Conservation (phyloP, 257 asterid genomes). For the Apocynum venetum region DNA sequence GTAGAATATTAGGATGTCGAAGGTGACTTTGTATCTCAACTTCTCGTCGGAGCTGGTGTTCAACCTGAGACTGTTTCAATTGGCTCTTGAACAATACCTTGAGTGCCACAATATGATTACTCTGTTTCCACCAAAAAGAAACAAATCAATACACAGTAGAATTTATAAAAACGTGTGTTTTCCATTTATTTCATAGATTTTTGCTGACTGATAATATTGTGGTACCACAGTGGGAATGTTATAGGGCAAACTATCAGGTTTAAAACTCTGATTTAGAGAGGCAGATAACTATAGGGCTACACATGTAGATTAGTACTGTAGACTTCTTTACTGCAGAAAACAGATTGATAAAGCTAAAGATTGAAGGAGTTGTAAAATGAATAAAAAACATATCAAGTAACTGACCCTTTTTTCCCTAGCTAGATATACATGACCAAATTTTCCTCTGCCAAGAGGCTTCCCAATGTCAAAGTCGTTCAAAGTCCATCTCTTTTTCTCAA, state of each 20-base stretch:
- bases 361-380: background rate
- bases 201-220: background rate
- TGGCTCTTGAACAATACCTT: slow-evolving; percentile 88
- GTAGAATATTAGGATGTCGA: slow-evolving; percentile 87
- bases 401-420: slow-evolving; percentile 82
- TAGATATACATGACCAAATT: slow-evolving; percentile 86
- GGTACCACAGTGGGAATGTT: background rate
- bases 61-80: slow-evolving; percentile 85
- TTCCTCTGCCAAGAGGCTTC: slow-evolving; percentile 91
- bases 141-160: background rate
- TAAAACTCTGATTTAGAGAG: background rate
- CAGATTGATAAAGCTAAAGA: background rate
- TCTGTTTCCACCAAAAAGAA: slow-evolving; percentile 35
- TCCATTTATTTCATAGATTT: background rate
- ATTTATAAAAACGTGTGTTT: too few species aligned
- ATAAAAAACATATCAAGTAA: slow-evolving; percentile 2
- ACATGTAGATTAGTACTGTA: background rate
- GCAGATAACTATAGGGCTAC: background rate
- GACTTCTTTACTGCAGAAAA: background rate
- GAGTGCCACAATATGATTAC: slow-evolving; percentile 85
- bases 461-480: slow-evolving; percentile 77
- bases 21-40: slow-evolving; percentile 96
- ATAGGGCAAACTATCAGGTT: background rate
- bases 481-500: slow-evolving; percentile 67
- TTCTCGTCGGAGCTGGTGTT: slow-evolving; percentile 96